Conservation (phyloP, 345 rosid genomes). For the Iberis pinnata region DNA sequence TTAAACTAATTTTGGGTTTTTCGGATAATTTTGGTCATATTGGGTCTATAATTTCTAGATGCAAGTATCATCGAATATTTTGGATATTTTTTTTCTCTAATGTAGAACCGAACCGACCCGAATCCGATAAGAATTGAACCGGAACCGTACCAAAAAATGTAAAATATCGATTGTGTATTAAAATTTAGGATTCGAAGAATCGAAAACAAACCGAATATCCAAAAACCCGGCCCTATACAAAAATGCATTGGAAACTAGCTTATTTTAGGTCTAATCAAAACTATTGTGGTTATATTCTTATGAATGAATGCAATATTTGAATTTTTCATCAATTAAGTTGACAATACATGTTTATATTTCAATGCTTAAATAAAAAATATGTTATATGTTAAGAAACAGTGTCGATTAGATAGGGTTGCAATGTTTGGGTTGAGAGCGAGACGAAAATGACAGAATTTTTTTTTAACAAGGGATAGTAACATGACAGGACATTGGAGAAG, state of each 20-base stretch:
- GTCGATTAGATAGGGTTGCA: slow-evolving; percentile 15
- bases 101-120: too few relatives aligned
- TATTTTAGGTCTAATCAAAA: slow-evolving; percentile 17
- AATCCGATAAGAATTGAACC: too few relatives aligned
- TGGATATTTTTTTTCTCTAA: too few relatives aligned
- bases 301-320: slow-evolving; percentile 15
- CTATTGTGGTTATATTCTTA: slow-evolving; percentile 16
- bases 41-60: too few relatives aligned
- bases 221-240: too few relatives aligned
- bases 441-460: slow-evolving; percentile 20
- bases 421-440: slow-evolving; percentile 20
- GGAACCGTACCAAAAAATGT: too few relatives aligned
- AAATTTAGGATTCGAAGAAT: too few relatives aligned
- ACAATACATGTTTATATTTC: slow-evolving; percentile 14
- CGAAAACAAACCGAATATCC: too few relatives aligned
- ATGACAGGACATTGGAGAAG: slow-evolving; percentile 26
- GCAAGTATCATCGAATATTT: too few relatives aligned
- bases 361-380: slow-evolving; percentile 4
- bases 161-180: too few relatives aligned
- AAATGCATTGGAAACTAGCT: not conserved
- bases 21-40: too few relatives aligned
- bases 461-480: slow-evolving; percentile 23
- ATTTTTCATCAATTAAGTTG: slow-evolving; percentile 15
- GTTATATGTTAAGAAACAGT: slow-evolving; percentile 8
- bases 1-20: too few relatives aligned